phyloP scores from a whole-genome alignment of 2,329 filamentous ascomycete genomes.

The Ophiosphaerella korrae region DNA sequence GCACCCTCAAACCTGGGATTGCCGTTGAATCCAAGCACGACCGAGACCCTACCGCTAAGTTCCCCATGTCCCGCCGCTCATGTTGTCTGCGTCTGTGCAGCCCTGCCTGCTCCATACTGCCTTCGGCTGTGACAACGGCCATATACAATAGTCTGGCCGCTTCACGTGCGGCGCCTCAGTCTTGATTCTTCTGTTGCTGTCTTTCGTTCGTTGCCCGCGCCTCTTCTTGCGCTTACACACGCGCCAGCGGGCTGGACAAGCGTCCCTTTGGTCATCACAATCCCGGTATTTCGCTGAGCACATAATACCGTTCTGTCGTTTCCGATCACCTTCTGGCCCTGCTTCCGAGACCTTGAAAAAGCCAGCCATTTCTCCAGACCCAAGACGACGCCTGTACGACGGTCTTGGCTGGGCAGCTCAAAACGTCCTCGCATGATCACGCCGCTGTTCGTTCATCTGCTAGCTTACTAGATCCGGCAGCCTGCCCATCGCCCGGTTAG shows the following conservation, averaged over 20 bases:
- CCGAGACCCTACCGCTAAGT: conserved; percentile 18
- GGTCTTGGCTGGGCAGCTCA: conserved; percentile 26
- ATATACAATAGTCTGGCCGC: conserved; percentile 7
- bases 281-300: conserved; percentile 27
- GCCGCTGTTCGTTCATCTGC: conserved; percentile 29
- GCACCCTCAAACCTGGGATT: conserved; percentile 39
- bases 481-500: conserved; percentile 29
- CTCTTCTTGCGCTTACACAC: conserved; percentile 17
- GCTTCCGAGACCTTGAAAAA: too few relatives aligned
- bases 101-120: conserved; percentile 15
- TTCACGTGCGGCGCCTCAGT: conserved; percentile 19
- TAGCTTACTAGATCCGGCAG: conserved; percentile 33
- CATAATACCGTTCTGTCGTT: conserved; percentile 34
- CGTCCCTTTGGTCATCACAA: conserved; percentile 21
- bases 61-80: conserved; percentile 35
- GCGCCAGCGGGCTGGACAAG: conserved; percentile 27
- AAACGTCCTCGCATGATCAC: conserved; percentile 24
- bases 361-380: conserved; percentile 4
- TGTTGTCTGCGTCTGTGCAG: conserved; percentile 36
- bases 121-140: conserved; percentile 25
- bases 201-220: conserved; percentile 21
- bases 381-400: conserved; percentile 9
- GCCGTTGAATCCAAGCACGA: conserved; percentile 39
- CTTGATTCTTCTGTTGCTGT: conserved; percentile 3
- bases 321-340: conserved; percentile 20